phyloP scores from a whole-genome alignment of 257 asterid genomes.

The Petunia axillaris region DNA sequence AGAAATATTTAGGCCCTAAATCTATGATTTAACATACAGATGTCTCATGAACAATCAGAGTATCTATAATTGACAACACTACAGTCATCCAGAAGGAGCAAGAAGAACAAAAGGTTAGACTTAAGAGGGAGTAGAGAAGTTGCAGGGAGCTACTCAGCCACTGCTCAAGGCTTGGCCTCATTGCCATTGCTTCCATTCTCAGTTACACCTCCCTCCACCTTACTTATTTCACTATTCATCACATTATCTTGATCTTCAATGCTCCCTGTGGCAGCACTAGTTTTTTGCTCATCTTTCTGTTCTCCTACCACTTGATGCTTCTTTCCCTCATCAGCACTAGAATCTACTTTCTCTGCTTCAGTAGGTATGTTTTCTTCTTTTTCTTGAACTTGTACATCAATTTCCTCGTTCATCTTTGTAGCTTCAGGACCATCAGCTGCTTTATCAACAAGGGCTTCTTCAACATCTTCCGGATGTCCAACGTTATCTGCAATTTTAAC shows the following conservation, averaged over 20 bases:
- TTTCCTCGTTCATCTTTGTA: constrained; percentile 23
- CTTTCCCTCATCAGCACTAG: background rate
- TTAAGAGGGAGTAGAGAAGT: constrained; percentile 1
- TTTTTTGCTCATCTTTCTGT: background rate
- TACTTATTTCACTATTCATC: constrained; percentile 21
- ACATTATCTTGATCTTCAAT: constrained; percentile 25
- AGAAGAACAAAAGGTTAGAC: constrained; percentile 29
- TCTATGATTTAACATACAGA: constrained; percentile 38
- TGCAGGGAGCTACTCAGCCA: background rate
- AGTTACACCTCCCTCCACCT: constrained; percentile 38
- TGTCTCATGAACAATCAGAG: constrained; percentile 37
- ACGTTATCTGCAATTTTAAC: background rate
- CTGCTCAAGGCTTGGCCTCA: constrained; percentile 34
- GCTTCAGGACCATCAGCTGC: constrained; percentile 30
- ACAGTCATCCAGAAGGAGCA: constrained; percentile 25
- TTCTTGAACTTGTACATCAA: background rate
- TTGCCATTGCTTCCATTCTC: constrained; percentile 34
- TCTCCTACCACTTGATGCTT: constrained; percentile 15
- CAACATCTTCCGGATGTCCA: background rate
- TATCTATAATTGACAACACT: constrained; percentile 29
- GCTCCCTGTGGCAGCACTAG: background rate
- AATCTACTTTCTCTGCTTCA: background rate
- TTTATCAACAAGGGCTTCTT: constrained; percentile 21
- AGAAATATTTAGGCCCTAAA: constrained; percentile 28
- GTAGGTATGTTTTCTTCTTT: background rate